Base-by-base conservation (phyloP, 805 yeast genomes). In the Metschnikowia peoriensis region DNA sequence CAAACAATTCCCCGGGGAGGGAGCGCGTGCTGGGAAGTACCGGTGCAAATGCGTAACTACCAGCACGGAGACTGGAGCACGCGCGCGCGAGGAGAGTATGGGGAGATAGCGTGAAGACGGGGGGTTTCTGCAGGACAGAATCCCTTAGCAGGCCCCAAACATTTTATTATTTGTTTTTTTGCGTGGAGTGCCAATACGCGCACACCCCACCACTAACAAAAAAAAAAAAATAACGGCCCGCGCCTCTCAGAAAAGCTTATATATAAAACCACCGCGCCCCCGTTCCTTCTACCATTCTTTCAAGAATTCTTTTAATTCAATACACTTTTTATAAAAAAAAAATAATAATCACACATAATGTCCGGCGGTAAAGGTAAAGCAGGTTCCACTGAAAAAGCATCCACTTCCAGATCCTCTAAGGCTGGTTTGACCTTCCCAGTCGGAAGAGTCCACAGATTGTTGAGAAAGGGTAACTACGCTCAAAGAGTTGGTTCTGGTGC, bases 401-500 rank as follows among this genome's bases (percentile, higher is more conserved):
- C 79, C 49, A 75, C 78, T 59, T 71, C 79, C 49, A 74, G 79
- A 73, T 75, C 79, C 46, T 70, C 78, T 54, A 75, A 75, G 69
- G 79, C 79, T 58, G 79, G 79, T 57, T 73, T 75, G 69, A 73
- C 77, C 56, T 75, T 75, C 76, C 79, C 79, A 63, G 79, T 75
- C 57, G 79, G 79, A 60, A 74, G 79, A 72, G 77, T 75, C 59
- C 79, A 75, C 68, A 75, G 79, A 75, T 71, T 75, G 64, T 75
- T 76, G 62, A 75, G 77, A 72, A 75, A 73, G 66, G 80, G 80
- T 58, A 75, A 75, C 69, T 75, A 75, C 68, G 80, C 79, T 57
- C 79, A 75, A 67, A 73, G 80, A 73, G 76, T 75, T 60, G 80
- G 80, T 66, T 74, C 78, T 55, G 80, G 80, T 71, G 80, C 80